Evolutionary conservation across 2,329 filamentous ascomycete species (phyloP).

Genomic region (Trichoderma koningiopsis): DNA sequence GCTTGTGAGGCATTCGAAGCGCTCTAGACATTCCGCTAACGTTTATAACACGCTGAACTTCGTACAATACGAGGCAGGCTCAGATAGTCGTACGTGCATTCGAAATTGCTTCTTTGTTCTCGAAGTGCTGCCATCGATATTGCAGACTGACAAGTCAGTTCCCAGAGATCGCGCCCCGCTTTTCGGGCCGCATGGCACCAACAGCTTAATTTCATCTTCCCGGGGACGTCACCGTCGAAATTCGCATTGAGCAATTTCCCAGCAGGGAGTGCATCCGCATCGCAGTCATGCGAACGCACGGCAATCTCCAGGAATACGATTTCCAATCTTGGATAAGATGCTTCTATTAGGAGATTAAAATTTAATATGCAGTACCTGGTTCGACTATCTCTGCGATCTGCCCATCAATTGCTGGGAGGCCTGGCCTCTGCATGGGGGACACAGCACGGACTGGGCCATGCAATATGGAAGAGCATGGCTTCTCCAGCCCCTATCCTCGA

Average conservation of each 20-base stretch:
- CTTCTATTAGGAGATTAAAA: not conserved
- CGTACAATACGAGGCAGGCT: not conserved
- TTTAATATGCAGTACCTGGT: not conserved
- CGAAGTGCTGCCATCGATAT: not conserved
- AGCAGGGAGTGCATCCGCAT: not conserved
- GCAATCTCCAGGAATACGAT: slow-evolving; percentile 19
- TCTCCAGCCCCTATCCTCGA: slow-evolving; percentile 10
- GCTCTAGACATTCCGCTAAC: not conserved
- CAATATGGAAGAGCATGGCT: slow-evolving; percentile 14
- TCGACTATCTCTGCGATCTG: not conserved
- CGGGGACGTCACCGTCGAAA: slow-evolving; percentile 8
- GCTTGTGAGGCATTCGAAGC: not conserved
- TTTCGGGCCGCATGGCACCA: not conserved
- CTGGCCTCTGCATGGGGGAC: not conserved
- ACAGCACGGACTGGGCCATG: not conserved
- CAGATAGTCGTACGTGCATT: not conserved
- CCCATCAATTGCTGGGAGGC: not conserved
- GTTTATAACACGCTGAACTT: not conserved
- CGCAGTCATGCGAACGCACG: not conserved
- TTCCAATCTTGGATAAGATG: not conserved
- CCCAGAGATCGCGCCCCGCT: slow-evolving; percentile 15
- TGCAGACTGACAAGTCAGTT: slow-evolving; percentile 19
- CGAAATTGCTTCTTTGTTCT: not conserved
- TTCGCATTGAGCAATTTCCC: slow-evolving; percentile 12
- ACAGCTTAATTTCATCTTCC: not conserved